Evolutionary conservation across 768 basidiomycete species (phyloP), one percentile per base, ranked within the genome.

Genomic region (Lactarius evosmus): DNA sequence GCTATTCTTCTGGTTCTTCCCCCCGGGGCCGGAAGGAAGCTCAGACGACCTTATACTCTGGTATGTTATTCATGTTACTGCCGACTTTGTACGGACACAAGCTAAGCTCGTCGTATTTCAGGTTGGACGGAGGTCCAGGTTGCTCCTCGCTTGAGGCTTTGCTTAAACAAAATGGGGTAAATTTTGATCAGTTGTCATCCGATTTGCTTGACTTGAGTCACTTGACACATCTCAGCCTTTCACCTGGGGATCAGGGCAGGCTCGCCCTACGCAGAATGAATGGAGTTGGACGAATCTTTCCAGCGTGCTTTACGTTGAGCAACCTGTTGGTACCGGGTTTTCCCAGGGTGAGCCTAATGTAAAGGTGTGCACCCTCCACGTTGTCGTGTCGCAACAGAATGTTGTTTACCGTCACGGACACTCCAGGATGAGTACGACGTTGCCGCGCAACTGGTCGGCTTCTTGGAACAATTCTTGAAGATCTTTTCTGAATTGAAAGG

Each of bases 1-100:
- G 87, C 80, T 90, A 17, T 91, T 87, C 77, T 91, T 91, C 76
- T 91, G 89, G 89, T 87, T 89, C 75, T 91, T 89, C 77, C 89
- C 89, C 59, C 87, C 89, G 1, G 88, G 87, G 4, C 86, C 87
- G 0, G 76, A 84, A 68, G 89, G 88, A 22, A 87, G 84, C 67
- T 70, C 82, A 4, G 87, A 91, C 69, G 88, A 91, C 70, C 69
- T 91, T 50, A 86, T 91, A 34, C 88, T 90, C 73, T 91, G 89
- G 89, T 86, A 68, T 55, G 75, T 55, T 59, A 73, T 75, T 33
- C 46, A 61, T 41, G 36, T 33, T 25, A 14, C 55, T 25, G 19
- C 8, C 7, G 25, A 22, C 53, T 53, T 56, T 51, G 17, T 4
- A 19, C 19, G 1, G 38, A 40, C 29, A 27, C 3, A 25, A 12